Percentiles rank a stretch among this genome's conserved stretches.
Evolutionary conservation across 805 yeast genomes (phyloP).

Genomic region (Schwanniomyces polymorphus): DNA sequence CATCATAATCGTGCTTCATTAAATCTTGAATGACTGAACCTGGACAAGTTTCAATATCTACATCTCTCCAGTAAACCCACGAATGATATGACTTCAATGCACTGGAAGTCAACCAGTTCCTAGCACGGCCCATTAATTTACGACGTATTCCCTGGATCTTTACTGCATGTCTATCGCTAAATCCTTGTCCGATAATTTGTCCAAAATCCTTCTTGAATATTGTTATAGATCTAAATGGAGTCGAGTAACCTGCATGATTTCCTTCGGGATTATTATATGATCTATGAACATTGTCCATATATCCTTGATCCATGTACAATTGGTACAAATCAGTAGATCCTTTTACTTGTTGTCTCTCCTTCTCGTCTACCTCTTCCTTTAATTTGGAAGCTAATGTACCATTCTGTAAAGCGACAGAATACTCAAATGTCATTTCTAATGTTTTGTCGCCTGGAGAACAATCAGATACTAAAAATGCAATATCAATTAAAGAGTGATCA

Average conservation of each 20-base stretch:
- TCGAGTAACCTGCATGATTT: slow-evolving; percentile 58
- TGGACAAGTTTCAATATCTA: slow-evolving; percentile 80
- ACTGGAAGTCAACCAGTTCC: slow-evolving; percentile 77
- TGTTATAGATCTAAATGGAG: slow-evolving; percentile 76
- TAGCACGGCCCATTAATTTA: slow-evolving; percentile 82
- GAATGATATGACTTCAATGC: slow-evolving; percentile 82
- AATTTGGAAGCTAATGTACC: slow-evolving; percentile 58
- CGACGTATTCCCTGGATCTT: slow-evolving; percentile 84
- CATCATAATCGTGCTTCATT: slow-evolving; percentile 69
- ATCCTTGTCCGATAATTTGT: slow-evolving; percentile 82
- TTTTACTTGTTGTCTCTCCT: slow-evolving; percentile 32
- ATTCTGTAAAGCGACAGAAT: slow-evolving; percentile 66
- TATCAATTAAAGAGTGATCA: slow-evolving; percentile 75
- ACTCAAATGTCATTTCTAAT: slow-evolving; percentile 62
- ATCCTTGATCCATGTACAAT: slow-evolving; percentile 65
- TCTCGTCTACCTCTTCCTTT: slow-evolving; percentile 39
- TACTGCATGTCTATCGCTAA: slow-evolving; percentile 79
- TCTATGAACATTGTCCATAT: slow-evolving; percentile 53
- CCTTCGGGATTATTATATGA: slow-evolving; percentile 61
- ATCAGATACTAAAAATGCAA: slow-evolving; percentile 79
- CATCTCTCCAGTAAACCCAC: slow-evolving; percentile 93
- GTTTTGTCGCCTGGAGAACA: slow-evolving; percentile 71
- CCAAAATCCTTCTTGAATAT: slow-evolving; percentile 84
- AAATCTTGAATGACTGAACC: slow-evolving; percentile 72
- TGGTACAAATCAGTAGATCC: slow-evolving; percentile 66